A percentile compares a stretch with the other conserved stretches of the same genome.
Conservation (phyloP, 2,329 filamentous ascomycete genomes). For the Sporothrix dimorphospora region DNA sequence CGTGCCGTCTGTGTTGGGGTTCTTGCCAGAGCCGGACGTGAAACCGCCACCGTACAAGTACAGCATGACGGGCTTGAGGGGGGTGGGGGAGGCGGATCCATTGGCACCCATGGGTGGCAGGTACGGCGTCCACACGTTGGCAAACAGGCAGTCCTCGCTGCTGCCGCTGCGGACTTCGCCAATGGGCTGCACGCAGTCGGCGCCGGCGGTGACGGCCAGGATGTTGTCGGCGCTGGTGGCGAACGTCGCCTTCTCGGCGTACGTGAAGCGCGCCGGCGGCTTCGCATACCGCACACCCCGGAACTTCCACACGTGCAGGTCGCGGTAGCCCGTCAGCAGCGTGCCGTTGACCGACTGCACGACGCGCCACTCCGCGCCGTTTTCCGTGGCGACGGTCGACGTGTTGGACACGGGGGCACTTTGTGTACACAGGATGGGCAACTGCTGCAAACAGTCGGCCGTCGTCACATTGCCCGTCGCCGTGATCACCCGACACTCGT, state of each 20-base stretch:
- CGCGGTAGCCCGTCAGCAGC: slow-evolving; percentile 41
- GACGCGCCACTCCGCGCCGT: slow-evolving; percentile 36
- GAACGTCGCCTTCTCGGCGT: slow-evolving; percentile 35
- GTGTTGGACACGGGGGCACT: slow-evolving; percentile 38
- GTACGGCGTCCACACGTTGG: slow-evolving; percentile 48
- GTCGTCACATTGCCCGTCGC: slow-evolving; percentile 43
- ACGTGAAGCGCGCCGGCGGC: slow-evolving; percentile 37
- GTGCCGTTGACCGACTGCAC: slow-evolving; percentile 36
- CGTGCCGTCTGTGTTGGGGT: slow-evolving; percentile 50
- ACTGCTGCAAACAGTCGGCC: slow-evolving; percentile 39
- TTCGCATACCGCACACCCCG: slow-evolving; percentile 41
- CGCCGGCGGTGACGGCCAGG: slow-evolving; percentile 37
- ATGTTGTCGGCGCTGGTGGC: slow-evolving; percentile 36
- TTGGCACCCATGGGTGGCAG: too few species aligned
- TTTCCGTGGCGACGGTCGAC: slow-evolving; percentile 32
- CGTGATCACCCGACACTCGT: slow-evolving; percentile 37
- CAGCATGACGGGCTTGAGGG: slow-evolving; percentile 53
- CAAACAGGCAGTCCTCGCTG: slow-evolving; percentile 43
- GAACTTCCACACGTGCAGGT: slow-evolving; percentile 42
- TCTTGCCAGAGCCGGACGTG: slow-evolving; percentile 46
- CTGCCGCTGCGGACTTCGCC: slow-evolving; percentile 39
- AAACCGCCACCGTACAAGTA: slow-evolving; percentile 52
- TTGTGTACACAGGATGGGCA: slow-evolving; percentile 42
- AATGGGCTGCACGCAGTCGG: slow-evolving; percentile 41
- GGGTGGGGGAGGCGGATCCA: too few species aligned